Conservation (phyloP, 768 basidiomycete species). For the Pleurotus sapidus region DNA sequence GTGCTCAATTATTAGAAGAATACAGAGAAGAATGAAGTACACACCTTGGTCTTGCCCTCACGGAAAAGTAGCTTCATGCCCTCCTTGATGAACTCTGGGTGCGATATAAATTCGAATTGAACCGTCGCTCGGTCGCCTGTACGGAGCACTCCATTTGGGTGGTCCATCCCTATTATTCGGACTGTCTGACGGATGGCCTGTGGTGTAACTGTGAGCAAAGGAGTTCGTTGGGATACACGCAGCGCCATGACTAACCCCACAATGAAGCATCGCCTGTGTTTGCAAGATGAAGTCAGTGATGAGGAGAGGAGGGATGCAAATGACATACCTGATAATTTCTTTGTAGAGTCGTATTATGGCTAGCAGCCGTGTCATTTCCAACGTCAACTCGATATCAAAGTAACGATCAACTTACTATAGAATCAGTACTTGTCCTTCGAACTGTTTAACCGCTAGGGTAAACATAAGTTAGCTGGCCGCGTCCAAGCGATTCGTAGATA, state of each 20-base stretch:
- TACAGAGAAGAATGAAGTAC: conserved; percentile 13
- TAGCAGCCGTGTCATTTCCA: conserved; percentile 20
- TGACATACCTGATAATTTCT: conserved; percentile 80
- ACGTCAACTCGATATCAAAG: no score
- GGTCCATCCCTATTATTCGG: conserved; percentile 86
- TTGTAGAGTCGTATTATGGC: conserved; percentile 92
- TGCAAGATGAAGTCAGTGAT: neutral
- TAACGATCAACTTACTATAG: conserved; percentile 64
- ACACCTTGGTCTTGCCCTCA: conserved; percentile 93
- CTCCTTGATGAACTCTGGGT: conserved; percentile 88
- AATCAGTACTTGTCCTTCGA: conserved; percentile 93
- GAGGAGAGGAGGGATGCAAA: neutral
- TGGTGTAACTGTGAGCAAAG: no score
- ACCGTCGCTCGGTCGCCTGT: conserved; percentile 95
- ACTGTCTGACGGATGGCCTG: conserved; percentile 92
- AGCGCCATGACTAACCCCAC: conserved; percentile 54
- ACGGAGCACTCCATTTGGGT: conserved; percentile 82
- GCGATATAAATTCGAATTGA: conserved; percentile 91
- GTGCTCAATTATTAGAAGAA: neutral
- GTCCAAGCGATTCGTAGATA: neutral
- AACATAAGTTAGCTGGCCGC: neutral
- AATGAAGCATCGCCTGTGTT: conserved; percentile 84
- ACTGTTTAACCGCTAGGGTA: conserved; percentile 66
- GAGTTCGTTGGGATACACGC: no score
- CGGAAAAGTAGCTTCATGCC: conserved; percentile 93